These are phyloP conservation scores for Aspergillus wentii DNA, from an alignment of 495 filamentous ascomycete genomes.

Conservation along the genomic window DNA sequence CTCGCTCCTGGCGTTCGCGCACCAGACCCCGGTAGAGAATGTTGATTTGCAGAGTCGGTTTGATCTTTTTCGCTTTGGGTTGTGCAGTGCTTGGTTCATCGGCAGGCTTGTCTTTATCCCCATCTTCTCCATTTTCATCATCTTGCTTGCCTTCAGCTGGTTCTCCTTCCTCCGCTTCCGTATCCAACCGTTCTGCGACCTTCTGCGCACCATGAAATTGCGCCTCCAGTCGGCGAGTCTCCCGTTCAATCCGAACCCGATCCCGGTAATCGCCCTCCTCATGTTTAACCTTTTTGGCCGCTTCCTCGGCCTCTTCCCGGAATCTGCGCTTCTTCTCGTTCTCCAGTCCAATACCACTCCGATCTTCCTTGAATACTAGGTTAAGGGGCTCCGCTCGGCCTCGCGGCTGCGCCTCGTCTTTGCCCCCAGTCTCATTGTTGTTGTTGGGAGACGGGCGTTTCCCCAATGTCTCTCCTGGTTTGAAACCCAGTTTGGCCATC, in stretches of 20 bases:
- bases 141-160: slow-evolving; percentile 11
- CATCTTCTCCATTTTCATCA: slow-evolving; percentile 12
- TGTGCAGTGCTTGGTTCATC: slow-evolving; percentile 3
- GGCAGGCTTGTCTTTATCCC: slow-evolving; percentile 14
- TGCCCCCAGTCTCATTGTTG: slow-evolving; percentile 1
- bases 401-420: slow-evolving; percentile 7
- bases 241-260: slow-evolving; percentile 64
- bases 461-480: slow-evolving; percentile 64
- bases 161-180: slow-evolving; percentile 28
- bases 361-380: slow-evolving; percentile 68
- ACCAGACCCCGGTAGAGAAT: slow-evolving; percentile 77
- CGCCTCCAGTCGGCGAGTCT: slow-evolving; percentile 62
- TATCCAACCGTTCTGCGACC: slow-evolving; percentile 70
- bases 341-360: slow-evolving; percentile 82
- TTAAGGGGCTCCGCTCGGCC: slow-evolving; percentile 60
- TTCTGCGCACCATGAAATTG: slow-evolving; percentile 72
- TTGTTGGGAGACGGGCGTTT: slow-evolving; percentile 26
- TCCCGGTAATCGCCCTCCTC: slow-evolving; percentile 74
- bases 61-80: slow-evolving; percentile 27
- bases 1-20: slow-evolving; percentile 60
- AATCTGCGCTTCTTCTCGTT: slow-evolving; percentile 79
- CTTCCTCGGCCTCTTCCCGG: slow-evolving; percentile 54
- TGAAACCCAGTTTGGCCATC: slow-evolving; percentile 97
- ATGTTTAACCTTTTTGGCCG: slow-evolving; percentile 58
- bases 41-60: slow-evolving; percentile 58